Conservation (phyloP, 129 eudicot species). For the Helichrysum umbraculigerum region DNA sequence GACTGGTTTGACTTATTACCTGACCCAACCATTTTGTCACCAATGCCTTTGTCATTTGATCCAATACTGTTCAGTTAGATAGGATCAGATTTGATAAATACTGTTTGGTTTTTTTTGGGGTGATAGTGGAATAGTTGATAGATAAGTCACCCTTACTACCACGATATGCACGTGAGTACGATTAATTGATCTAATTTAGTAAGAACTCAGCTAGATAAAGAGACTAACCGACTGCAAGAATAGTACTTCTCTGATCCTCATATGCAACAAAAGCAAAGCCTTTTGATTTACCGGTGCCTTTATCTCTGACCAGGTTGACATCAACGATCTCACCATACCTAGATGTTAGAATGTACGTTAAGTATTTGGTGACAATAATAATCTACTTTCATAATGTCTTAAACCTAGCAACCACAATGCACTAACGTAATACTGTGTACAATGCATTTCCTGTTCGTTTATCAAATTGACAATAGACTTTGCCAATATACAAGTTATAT, state of each 20-base stretch:
- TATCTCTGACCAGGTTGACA: slow-evolving; percentile 86
- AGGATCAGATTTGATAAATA: too few species aligned
- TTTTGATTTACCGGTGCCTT: slow-evolving; percentile 91
- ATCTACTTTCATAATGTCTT: neutral
- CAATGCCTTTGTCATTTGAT: too few species aligned
- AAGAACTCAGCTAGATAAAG: slow-evolving; percentile 5
- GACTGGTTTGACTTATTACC: neutral
- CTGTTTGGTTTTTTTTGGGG: too few species aligned
- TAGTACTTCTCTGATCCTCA: slow-evolving; percentile 96
- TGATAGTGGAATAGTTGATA: too few species aligned
- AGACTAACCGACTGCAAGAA: slow-evolving; percentile 93
- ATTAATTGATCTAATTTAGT: neutral
- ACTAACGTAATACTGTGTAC: neutral
- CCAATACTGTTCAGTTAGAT: too few species aligned
- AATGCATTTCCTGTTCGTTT: neutral
- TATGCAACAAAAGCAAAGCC: slow-evolving; percentile 95
- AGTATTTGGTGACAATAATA: neutral
- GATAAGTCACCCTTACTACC: too few species aligned
- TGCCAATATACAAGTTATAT: too few species aligned
- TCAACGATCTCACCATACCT: slow-evolving; percentile 96
- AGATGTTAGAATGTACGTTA: slow-evolving; percentile 6
- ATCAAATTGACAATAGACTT: neutral
- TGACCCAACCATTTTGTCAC: neutral
- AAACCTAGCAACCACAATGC: neutral
- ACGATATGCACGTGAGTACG: neutral